Evolutionary conservation across 106 monocot genomes (phyloP), one percentile per base, ranked within the genome.

Genomic region (Platanthera guangdongensis): DNA sequence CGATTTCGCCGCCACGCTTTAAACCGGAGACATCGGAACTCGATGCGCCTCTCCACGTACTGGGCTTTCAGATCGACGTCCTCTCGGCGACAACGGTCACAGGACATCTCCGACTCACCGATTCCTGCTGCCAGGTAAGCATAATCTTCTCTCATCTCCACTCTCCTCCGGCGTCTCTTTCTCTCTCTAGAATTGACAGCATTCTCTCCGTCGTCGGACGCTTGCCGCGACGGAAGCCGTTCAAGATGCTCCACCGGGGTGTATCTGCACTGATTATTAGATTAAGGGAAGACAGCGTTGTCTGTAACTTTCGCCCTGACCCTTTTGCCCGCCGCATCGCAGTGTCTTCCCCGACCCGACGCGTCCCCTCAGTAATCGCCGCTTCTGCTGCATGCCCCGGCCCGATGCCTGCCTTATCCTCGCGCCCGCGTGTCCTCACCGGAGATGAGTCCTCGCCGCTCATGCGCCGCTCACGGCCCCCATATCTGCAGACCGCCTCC

Each of bases 261-360:
- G 75, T 96, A 39, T 93, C 93, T 72, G 90, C 93, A 14, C 77
- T 96, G 87, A 81, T 96, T n/a, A n/a, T n/a, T n/a, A n/a, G n/a
- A n/a, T n/a, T n/a, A n/a, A n/a, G n/a, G n/a, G n/a, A n/a, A n/a
- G n/a, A n/a, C n/a, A n/a, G n/a, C n/a, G n/a, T n/a, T n/a, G n/a
- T n/a, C n/a, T n/a, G n/a, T n/a, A n/a, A n/a, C n/a, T n/a, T n/a
- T n/a, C n/a, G n/a, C n/a, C n/a, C n/a, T n/a, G n/a, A n/a, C n/a
- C n/a, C n/a, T n/a, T n/a, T n/a, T n/a, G n/a, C n/a, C n/a, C n/a
- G n/a, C n/a, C n/a, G n/a, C n/a, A n/a, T n/a, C n/a, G n/a, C n/a
- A n/a, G n/a, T n/a, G n/a, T n/a, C n/a, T n/a, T n/a, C n/a, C n/a
- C n/a, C n/a, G n/a, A n/a, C n/a, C n/a, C n/a, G n/a, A n/a, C n/a